These are phyloP conservation scores for Penicillium sp. DNA, from an alignment of 2,329 filamentous ascomycete genomes.

Conservation along the genomic window DNA sequence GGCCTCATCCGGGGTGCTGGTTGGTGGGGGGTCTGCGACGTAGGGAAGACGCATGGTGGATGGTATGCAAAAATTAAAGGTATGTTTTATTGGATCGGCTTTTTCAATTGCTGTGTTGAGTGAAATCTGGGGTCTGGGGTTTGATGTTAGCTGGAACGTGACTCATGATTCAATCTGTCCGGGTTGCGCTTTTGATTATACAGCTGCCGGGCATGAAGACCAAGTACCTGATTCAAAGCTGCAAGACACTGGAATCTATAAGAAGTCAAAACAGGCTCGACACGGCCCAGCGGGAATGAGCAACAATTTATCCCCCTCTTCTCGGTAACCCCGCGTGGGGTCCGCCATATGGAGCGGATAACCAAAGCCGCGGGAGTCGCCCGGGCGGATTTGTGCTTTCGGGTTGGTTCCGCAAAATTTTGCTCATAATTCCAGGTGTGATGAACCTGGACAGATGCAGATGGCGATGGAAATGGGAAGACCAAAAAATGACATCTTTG, in stretches of 20 bases:
- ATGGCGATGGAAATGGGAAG: background rate
- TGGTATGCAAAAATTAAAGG: background rate
- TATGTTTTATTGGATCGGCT: background rate
- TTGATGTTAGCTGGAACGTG: background rate
- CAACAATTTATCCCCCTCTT: conserved; percentile 16
- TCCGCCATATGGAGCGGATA: conserved; percentile 19
- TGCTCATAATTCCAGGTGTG: background rate
- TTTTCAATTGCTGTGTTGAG: background rate
- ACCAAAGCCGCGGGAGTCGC: conserved; percentile 15
- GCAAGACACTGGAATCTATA: background rate
- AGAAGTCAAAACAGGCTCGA: background rate
- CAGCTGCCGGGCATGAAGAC: background rate
- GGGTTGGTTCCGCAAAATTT: background rate
- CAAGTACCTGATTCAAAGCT: background rate
- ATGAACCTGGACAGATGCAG: background rate
- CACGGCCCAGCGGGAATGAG: background rate
- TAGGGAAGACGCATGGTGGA: conserved; percentile 56
- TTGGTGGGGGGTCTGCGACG: conserved; percentile 51
- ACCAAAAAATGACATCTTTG: background rate
- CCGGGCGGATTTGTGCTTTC: conserved; percentile 4
- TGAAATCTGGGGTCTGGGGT: conserved; percentile 1
- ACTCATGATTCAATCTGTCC: background rate
- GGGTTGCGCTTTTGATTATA: background rate
- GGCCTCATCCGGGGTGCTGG: conserved; percentile 48
- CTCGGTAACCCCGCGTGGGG: conserved; percentile 21